phyloP scores from a whole-genome alignment of 441 rosid species.

The Pelargonium cotyledonis region DNA sequence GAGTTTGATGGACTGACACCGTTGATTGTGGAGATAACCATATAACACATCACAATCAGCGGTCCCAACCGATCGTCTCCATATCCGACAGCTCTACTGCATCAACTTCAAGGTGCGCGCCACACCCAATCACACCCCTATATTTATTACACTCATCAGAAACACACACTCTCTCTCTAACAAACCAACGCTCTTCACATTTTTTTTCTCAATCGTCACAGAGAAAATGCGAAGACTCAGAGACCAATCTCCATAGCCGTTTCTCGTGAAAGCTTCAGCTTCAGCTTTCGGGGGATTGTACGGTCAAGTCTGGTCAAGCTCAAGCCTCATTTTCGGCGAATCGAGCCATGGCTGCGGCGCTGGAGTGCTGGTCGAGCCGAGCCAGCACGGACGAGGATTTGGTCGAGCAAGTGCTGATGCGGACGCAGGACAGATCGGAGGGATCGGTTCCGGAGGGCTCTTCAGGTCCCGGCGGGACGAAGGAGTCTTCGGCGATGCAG shows the following conservation, averaged over 20 bases:
- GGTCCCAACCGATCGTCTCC: too few relatives aligned
- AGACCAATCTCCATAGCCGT: not conserved
- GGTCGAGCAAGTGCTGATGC: constrained; percentile 92
- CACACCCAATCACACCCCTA: not conserved
- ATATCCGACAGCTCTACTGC: not conserved
- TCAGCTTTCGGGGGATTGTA: too few relatives aligned
- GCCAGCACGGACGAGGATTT: constrained; percentile 76
- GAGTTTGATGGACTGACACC: too few relatives aligned
- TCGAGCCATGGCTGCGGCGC: constrained; percentile 62
- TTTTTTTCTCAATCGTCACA: too few relatives aligned
- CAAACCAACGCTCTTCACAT: too few relatives aligned
- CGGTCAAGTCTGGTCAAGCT: too few relatives aligned
- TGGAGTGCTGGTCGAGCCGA: constrained; percentile 92
- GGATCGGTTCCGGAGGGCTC: constrained; percentile 21
- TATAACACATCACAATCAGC: too few relatives aligned
- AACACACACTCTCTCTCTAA: too few relatives aligned
- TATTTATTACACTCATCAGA: constrained; percentile 16
- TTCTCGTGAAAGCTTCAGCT: not conserved
- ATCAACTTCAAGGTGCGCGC: not conserved
- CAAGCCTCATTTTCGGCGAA: not conserved
- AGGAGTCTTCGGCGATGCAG: constrained; percentile 58
- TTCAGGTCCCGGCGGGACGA: constrained; percentile 20
- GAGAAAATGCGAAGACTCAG: too few relatives aligned
- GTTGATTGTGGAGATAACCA: too few relatives aligned
- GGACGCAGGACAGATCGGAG: constrained; percentile 75